These are phyloP conservation scores for Phytophthora vignae DNA, from an alignment of 352 stramenopile genomes.

Conservation along the genomic window DNA sequence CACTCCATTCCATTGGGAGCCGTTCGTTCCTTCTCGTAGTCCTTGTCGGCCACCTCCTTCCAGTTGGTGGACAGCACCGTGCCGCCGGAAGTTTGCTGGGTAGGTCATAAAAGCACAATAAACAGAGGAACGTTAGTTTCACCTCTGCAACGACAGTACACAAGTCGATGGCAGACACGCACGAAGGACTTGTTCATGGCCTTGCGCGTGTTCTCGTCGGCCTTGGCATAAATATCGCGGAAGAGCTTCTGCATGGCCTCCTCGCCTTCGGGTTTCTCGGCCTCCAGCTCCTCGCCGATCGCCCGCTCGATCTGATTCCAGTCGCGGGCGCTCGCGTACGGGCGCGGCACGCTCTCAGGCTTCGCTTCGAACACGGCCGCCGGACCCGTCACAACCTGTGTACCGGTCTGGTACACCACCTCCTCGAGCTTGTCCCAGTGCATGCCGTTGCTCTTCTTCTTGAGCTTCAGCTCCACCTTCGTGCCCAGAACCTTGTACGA, in stretches of 20 bases:
- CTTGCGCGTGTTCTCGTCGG: constrained; percentile 89
- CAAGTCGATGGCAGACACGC: constrained; percentile 25
- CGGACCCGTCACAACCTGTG: constrained; percentile 58
- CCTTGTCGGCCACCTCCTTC: constrained; percentile 90
- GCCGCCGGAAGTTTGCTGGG: constrained; percentile 92
- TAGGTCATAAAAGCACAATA: neutral
- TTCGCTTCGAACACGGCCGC: constrained; percentile 74
- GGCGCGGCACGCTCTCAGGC: constrained; percentile 51
- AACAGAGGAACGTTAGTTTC: neutral
- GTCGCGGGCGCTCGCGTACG: constrained; percentile 87
- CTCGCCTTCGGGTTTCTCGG: constrained; percentile 92
- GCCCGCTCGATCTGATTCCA: constrained; percentile 90
- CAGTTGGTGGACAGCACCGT: constrained; percentile 94
- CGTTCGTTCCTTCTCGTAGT: constrained; percentile 91
- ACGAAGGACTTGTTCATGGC: constrained; percentile 96
- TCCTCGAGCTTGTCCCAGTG: constrained; percentile 86
- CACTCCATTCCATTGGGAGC: constrained; percentile 92
- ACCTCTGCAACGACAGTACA: neutral
- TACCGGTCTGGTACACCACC: constrained; percentile 49
- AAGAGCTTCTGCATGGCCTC: constrained; percentile 94
- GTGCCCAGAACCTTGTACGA: constrained; percentile 66
- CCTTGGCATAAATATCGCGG: constrained; percentile 93
- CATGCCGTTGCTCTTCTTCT: constrained; percentile 63
- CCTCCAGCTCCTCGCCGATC: constrained; percentile 82
- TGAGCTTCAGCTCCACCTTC: constrained; percentile 89